Conservation (phyloP, 768 basidiomycete genomes). For the Amanita fuliginea region DNA sequence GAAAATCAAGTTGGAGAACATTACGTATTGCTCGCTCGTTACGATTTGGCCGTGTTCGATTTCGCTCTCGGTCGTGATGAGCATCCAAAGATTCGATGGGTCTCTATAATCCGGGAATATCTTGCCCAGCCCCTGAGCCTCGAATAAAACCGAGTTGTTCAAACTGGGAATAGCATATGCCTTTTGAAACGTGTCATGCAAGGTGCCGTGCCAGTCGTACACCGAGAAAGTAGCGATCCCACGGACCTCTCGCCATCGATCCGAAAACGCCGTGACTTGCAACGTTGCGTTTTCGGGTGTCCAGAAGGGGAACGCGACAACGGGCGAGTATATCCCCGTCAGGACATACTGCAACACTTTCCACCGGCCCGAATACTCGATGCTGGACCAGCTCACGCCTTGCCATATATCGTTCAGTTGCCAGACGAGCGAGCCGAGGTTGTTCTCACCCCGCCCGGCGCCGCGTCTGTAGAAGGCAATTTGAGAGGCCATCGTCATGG, state of each 20-base stretch:
- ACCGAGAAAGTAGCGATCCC: conserved; percentile 41
- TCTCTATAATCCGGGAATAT: conserved; percentile 34
- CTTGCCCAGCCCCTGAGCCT: conserved; percentile 25
- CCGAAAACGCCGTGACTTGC: conserved; percentile 39
- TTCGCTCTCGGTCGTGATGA: conserved; percentile 36
- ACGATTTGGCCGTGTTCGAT: conserved; percentile 27
- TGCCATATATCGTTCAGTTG: conserved; percentile 56
- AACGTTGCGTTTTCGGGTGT: conserved; percentile 34
- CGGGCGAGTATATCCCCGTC: conserved; percentile 30
- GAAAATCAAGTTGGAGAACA: too few relatives aligned
- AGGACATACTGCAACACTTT: conserved; percentile 46
- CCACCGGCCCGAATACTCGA: conserved; percentile 51
- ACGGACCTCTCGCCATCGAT: conserved; percentile 34
- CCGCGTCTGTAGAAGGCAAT: conserved; percentile 50
- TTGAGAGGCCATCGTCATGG: conserved; percentile 48
- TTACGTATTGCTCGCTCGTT: conserved; percentile 43
- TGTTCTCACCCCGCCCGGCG: conserved; percentile 47
- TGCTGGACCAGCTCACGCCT: conserved; percentile 41
- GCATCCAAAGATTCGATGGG: conserved; percentile 36
- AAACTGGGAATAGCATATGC: conserved; percentile 33
- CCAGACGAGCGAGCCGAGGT: conserved; percentile 48
- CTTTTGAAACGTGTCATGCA: conserved; percentile 24
- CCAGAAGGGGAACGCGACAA: conserved; percentile 48
- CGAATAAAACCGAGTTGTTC: conserved; percentile 36
- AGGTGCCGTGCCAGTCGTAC: conserved; percentile 43